Conservation (phyloP, 768 basidiomycete genomes). For the Mycena metata region DNA sequence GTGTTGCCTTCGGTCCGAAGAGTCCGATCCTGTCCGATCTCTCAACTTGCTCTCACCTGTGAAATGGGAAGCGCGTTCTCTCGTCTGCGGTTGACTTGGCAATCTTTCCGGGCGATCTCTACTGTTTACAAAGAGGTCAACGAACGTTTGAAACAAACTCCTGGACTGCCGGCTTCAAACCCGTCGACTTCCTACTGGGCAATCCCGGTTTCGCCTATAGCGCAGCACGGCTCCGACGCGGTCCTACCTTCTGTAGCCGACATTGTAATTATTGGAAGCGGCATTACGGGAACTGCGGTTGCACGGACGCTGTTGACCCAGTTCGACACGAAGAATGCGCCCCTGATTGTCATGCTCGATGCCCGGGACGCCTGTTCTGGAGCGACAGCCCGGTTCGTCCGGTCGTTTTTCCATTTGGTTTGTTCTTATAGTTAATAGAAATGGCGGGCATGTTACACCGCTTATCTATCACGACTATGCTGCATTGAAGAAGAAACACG, state of each 20-base stretch:
- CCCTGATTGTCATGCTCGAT: conserved; percentile 68
- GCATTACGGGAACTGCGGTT: conserved; percentile 66
- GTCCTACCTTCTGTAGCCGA: conserved; percentile 55
- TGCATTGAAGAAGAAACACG: conserved; percentile 50
- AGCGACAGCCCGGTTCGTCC: conserved; percentile 61
- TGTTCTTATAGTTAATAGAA: conserved; percentile 47
- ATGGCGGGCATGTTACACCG: conserved; percentile 65
- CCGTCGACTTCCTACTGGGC: conserved; percentile 68
- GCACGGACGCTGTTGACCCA: conserved; percentile 49
- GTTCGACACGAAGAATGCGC: background rate
- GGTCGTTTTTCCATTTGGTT: background rate
- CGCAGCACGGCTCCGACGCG: conserved; percentile 38
- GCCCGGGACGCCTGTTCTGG: conserved; percentile 71
- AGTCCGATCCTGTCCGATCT: no score
- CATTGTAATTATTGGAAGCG: conserved; percentile 68
- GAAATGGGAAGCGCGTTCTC: conserved; percentile 26
- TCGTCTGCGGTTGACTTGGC: conserved; percentile 22
- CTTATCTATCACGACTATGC: conserved; percentile 59
- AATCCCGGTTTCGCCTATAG: conserved; percentile 57
- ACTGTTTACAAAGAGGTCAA: conserved; percentile 43
- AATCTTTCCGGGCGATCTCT: conserved; percentile 11
- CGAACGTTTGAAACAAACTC: conserved; percentile 53
- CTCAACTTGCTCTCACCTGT: no score
- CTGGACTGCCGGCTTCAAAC: conserved; percentile 58
- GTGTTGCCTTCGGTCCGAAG: no score